Conservation (phyloP, 148 eudicot genomes). For the Vaccinium corymbosum region DNA sequence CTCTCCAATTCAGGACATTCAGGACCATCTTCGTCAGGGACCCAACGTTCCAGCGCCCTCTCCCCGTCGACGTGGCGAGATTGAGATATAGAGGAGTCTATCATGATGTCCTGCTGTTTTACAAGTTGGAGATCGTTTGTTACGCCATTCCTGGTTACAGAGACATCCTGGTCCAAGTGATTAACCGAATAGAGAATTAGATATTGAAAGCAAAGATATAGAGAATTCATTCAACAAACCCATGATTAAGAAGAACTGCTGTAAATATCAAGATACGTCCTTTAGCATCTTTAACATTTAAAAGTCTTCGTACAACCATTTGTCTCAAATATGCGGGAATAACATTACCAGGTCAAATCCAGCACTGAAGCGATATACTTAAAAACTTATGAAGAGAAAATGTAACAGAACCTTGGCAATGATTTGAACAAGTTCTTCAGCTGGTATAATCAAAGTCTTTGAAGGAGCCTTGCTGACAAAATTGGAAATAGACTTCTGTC, state of each 20-base stretch:
- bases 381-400: conserved; percentile 8
- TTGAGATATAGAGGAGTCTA: conserved; percentile 86
- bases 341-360: neutral
- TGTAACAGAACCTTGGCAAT: conserved; percentile 64
- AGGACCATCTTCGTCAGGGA: conserved; percentile 72
- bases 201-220: neutral
- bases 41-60: conserved; percentile 86
- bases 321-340: neutral
- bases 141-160: conserved; percentile 60
- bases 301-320: neutral
- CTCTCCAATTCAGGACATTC: conserved; percentile 74
- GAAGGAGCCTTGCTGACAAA: conserved; percentile 55
- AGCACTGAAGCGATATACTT: neutral
- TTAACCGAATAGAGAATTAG: conserved; percentile 12
- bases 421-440: conserved; percentile 82
- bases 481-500: conserved; percentile 50
- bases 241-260: neutral
- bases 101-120: conserved; percentile 69
- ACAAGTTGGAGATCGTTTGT: conserved; percentile 56
- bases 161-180: conserved; percentile 55
- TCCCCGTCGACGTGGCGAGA: conserved; percentile 64
- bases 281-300: neutral
- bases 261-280: neutral
- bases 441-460: conserved; percentile 66
- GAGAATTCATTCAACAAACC: conserved; percentile 2